These are phyloP conservation scores for Stygiomarasmius scandens DNA, from an alignment of 1,284 basidiomycete genomes.

Conservation along the genomic window DNA sequence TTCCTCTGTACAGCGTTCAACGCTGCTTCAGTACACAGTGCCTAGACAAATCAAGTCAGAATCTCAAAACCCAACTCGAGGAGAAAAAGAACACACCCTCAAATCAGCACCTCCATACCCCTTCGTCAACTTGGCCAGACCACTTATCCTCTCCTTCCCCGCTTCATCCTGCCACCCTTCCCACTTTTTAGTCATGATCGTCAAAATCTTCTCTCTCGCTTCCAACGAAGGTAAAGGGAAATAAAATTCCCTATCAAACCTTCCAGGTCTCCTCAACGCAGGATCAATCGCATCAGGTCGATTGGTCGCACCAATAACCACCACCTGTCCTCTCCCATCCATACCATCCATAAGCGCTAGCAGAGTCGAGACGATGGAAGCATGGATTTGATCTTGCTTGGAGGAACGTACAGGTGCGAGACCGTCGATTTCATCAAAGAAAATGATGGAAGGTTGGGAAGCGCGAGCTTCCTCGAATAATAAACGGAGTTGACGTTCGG, in stretches of 20 bases:
- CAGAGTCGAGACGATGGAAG: conserved; percentile 95
- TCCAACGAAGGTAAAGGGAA: conserved; percentile 89
- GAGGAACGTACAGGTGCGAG: conserved; percentile 96
- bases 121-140: conserved; percentile 90
- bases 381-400: conserved; percentile 99
- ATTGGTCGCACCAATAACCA: conserved; percentile 99
- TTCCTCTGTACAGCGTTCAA: conserved; percentile 94
- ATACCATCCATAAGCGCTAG: conserved; percentile 99
- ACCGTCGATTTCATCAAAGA: conserved; percentile 99
- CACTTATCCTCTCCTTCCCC: conserved; percentile 59
- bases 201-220: conserved; percentile 87
- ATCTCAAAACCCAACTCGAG: conserved; percentile 4
- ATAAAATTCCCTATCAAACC: conserved; percentile 99
- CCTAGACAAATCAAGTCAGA: conserved; percentile 47
- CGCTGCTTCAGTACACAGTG: conserved; percentile 94
- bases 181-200: conserved; percentile 94
- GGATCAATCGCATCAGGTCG: conserved; percentile 97
- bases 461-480: conserved; percentile 96
- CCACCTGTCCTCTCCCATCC: conserved; percentile 96
- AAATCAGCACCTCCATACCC: conserved; percentile 98
- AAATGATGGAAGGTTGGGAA: conserved; percentile 94
- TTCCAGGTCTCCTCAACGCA: conserved; percentile 89
- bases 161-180: conserved; percentile 69
- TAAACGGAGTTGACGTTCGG: conserved; percentile 93
- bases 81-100: conserved; percentile 61